Conservation (phyloP, 2,329 filamentous ascomycete species). For the Aspergillus thermomutatus region DNA sequence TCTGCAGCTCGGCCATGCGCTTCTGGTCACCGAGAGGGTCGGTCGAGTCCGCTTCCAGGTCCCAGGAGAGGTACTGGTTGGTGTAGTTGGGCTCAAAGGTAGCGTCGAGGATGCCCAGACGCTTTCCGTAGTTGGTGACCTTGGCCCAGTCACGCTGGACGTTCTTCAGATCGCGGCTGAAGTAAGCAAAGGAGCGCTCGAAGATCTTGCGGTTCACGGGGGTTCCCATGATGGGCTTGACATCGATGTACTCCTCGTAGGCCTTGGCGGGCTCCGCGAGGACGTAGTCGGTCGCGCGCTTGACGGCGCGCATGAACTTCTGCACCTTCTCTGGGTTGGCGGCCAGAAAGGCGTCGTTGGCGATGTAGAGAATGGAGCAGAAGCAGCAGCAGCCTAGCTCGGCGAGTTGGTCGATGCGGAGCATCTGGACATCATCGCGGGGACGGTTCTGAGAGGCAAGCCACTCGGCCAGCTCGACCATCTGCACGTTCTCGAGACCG, state of each 20-base stretch:
- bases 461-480: slow-evolving; percentile 79
- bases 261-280: slow-evolving; percentile 60
- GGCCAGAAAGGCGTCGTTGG: slow-evolving; percentile 67
- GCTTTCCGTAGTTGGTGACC: slow-evolving; percentile 73
- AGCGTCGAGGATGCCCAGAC: slow-evolving; percentile 63
- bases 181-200: slow-evolving; percentile 74
- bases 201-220: slow-evolving; percentile 73
- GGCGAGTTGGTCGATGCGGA: slow-evolving; percentile 75
- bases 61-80: slow-evolving; percentile 67
- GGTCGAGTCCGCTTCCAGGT: slow-evolving; percentile 59
- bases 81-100: slow-evolving; percentile 71
- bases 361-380: slow-evolving; percentile 77
- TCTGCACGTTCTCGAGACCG: slow-evolving; percentile 77
- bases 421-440: slow-evolving; percentile 70
- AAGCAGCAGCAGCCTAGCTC: slow-evolving; percentile 81
- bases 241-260: slow-evolving; percentile 66
- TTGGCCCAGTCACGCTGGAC: slow-evolving; percentile 72
- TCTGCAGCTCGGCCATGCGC: slow-evolving; percentile 67
- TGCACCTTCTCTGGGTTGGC: slow-evolving; percentile 63
- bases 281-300: slow-evolving; percentile 70
- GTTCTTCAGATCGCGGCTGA: slow-evolving; percentile 71
- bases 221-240: slow-evolving; percentile 69
- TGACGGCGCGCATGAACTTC: slow-evolving; percentile 69
- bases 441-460: slow-evolving; percentile 61
- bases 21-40: slow-evolving; percentile 73